A percentile compares a stretch with the other conserved stretches of the same genome.
Conservation (phyloP, 1,139 yeast species). For the Kodamaea ohmeri region DNA sequence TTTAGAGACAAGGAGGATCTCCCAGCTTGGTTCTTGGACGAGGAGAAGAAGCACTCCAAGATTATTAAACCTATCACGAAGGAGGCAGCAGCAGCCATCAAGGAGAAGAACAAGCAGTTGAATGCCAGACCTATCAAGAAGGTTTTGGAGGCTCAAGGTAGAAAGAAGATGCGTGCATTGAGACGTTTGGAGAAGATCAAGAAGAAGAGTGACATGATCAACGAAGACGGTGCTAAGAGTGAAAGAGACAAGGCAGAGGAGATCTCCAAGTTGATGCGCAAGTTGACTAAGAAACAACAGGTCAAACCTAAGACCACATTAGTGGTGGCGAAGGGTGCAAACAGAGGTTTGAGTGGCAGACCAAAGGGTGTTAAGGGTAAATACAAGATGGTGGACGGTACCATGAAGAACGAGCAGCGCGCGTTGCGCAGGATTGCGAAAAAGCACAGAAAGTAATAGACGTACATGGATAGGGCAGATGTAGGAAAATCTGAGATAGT, state of each 20-base stretch:
- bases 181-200: slow-evolving; percentile 84
- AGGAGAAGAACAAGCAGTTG: slow-evolving; percentile 82
- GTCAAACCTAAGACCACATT: slow-evolving; percentile 80
- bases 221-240: slow-evolving; percentile 81
- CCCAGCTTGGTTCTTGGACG: slow-evolving; percentile 96
- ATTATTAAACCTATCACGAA: slow-evolving; percentile 89
- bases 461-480: too few species aligned
- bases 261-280: slow-evolving; percentile 80
- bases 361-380: slow-evolving; percentile 97
- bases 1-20: slow-evolving; percentile 87
- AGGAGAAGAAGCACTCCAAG: slow-evolving; percentile 83
- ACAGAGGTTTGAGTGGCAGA: slow-evolving; percentile 87
- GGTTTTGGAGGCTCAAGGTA: slow-evolving; percentile 94
- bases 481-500: too few species aligned
- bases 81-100: slow-evolving; percentile 91
- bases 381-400: slow-evolving; percentile 99
- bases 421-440: slow-evolving; percentile 88
- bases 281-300: slow-evolving; percentile 73
- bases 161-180: slow-evolving; percentile 93
- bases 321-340: slow-evolving; percentile 85
- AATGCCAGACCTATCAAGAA: slow-evolving; percentile 98
- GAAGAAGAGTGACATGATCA: slow-evolving; percentile 90
- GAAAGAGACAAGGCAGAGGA: slow-evolving; percentile 95
- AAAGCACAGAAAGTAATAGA: slow-evolving; percentile 63
- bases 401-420: slow-evolving; percentile 93